Conservation (phyloP, 495 filamentous ascomycete genomes). For the Penicillium maclennaniae region DNA sequence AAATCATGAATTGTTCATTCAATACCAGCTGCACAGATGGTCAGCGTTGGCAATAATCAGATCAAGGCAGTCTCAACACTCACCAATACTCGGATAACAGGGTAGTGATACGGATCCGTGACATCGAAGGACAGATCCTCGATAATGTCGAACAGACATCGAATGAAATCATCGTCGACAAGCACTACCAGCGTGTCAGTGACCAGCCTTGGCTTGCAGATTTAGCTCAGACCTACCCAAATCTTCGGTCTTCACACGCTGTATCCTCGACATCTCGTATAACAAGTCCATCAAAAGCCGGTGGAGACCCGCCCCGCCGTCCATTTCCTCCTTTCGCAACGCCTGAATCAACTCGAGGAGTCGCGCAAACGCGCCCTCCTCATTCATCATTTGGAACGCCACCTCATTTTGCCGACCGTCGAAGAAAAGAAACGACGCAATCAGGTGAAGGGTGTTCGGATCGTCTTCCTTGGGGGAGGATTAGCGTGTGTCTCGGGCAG, state of each 20-base stretch:
- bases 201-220: neutral
- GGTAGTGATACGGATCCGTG: conserved; percentile 94
- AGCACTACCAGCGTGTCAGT: conserved; percentile 28
- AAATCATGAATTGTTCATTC: conserved; percentile 98
- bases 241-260: conserved; percentile 73
- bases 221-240: conserved; percentile 50
- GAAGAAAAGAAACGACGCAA: conserved; percentile 83
- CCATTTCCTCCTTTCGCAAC: conserved; percentile 56
- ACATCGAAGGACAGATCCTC: conserved; percentile 85
- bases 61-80: conserved; percentile 18
- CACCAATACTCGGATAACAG: conserved; percentile 89
- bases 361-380: conserved; percentile 76
- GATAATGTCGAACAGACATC: conserved; percentile 81
- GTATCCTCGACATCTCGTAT: conserved; percentile 96
- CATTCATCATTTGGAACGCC: conserved; percentile 81
- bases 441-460: conserved; percentile 69
- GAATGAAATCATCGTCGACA: conserved; percentile 82
- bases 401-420: conserved; percentile 77
- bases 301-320: conserved; percentile 67
- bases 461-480: conserved; percentile 65
- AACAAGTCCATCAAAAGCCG: conserved; percentile 79
- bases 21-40: conserved; percentile 67
- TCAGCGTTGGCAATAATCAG: conserved; percentile 3
- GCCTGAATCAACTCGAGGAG: conserved; percentile 76
- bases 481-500: conserved; percentile 1